Percentiles rank a stretch among this genome's conserved stretches.
Evolutionary conservation across 2,329 filamentous ascomycete genomes (phyloP).

Genomic region (Corniculantispora saksenae): DNA sequence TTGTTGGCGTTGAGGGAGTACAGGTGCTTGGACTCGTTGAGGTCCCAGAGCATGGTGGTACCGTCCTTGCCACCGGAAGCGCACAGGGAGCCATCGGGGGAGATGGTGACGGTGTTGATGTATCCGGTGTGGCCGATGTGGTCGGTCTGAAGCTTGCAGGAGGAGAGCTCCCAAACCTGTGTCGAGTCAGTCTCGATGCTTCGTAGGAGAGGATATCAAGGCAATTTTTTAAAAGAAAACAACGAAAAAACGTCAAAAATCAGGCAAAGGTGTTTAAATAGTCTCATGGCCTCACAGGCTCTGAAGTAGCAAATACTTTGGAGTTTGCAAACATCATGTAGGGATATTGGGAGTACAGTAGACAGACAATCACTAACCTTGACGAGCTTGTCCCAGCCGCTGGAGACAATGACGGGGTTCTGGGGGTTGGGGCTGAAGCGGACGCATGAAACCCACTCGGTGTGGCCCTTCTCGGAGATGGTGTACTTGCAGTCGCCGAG

Average conservation of each 20-base stretch:
- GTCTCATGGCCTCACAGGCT: constrained; percentile 96
- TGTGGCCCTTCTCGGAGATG: constrained; percentile 99
- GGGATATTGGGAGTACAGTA: neutral
- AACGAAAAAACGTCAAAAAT: constrained; percentile 51
- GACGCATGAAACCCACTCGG: constrained; percentile 99
- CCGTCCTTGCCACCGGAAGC: constrained; percentile 99
- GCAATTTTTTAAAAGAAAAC: neutral
- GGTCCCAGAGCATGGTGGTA: constrained; percentile 99
- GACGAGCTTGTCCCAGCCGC: constrained; percentile 99
- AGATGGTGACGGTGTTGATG: constrained; percentile 99
- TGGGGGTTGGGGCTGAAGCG: constrained; percentile 99
- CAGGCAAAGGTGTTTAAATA: constrained; percentile 83
- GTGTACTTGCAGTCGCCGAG: constrained; percentile 99
- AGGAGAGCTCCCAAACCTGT: constrained; percentile 98
- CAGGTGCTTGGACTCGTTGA: constrained; percentile 99
- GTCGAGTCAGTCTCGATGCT: constrained; percentile 6
- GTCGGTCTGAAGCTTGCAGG: constrained; percentile 99
- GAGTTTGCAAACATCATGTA: constrained; percentile 85
- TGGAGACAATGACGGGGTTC: constrained; percentile 99
- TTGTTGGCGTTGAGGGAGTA: constrained; percentile 99
- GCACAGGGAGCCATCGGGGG: constrained; percentile 97
- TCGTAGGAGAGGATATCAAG: neutral
- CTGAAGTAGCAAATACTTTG: constrained; percentile 99
- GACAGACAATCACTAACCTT: constrained; percentile 71
- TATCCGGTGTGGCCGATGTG: constrained; percentile 99